These are phyloP conservation scores for Dioszegia aurantiaca DNA, from an alignment of 768 basidiomycete genomes.

Conservation along the genomic window DNA sequence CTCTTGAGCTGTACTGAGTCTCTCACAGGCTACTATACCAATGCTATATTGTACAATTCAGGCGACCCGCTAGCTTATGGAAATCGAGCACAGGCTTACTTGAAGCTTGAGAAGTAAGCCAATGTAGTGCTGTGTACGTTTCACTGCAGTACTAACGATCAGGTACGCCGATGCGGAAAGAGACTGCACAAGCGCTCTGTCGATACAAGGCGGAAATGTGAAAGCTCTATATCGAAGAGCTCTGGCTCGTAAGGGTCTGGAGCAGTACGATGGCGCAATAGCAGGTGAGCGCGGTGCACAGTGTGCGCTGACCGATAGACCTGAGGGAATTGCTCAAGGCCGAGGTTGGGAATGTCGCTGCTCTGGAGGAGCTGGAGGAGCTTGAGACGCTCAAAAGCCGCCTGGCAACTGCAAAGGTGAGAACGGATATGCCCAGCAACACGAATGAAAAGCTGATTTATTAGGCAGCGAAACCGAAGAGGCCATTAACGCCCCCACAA, in stretches of 20 bases:
- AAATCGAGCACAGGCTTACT: conserved; percentile 86
- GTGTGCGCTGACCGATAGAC: conserved; percentile 56
- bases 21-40: conserved; percentile 66
- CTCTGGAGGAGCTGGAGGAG: conserved; percentile 64
- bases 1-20: too few species aligned
- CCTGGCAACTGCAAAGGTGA: too few species aligned
- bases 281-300: conserved; percentile 57
- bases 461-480: conserved; percentile 1
- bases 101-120: conserved; percentile 92
- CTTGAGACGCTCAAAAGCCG: conserved; percentile 48
- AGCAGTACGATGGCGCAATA: conserved; percentile 61
- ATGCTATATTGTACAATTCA: conserved; percentile 70
- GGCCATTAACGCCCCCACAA: background rate
- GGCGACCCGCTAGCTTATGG: conserved; percentile 73
- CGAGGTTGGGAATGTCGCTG: conserved; percentile 65
- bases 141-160: conserved; percentile 24
- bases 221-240: conserved; percentile 78
- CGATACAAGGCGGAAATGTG: conserved; percentile 61
- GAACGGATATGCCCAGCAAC: too few species aligned
- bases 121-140: too few species aligned
- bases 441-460: too few species aligned
- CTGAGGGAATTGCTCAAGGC: conserved; percentile 60
- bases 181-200: conserved; percentile 69
- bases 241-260: conserved; percentile 65
- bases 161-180: conserved; percentile 77